Evolutionary conservation across 352 stramenopile genomes (phyloP), one percentile per base, ranked within the genome.

Genomic region (Pythium pectinolyticum): DNA sequence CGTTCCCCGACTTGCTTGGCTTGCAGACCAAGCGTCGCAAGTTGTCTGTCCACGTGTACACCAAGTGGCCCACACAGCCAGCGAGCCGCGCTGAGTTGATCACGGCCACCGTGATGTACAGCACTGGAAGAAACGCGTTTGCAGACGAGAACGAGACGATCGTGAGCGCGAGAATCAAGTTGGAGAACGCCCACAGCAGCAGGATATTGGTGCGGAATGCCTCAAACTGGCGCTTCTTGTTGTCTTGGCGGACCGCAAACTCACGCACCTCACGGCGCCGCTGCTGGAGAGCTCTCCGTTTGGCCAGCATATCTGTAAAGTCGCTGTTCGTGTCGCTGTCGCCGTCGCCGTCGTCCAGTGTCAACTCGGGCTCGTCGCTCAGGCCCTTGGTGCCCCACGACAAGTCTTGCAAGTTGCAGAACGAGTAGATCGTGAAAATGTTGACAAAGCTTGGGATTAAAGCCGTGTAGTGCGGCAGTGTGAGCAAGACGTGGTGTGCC

Each of bases 381-480:
- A 94, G 62, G 0, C 86, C 87, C 55, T 93, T 94, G 3, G 85
- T 96, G 11, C 88, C 88, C 88, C 88, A 96, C 20, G 82, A 93
- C 51, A 96, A 70, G 56, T 96, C 82, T 32, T 96, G 86, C 27
- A 96, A 70, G 74, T 95, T 94, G 61, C 82, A 95, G 68, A 93
- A 95, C 50, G 84, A 92, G 80, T 94, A 96, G 56, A 96, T 90
- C n/a, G 82, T 90, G 51, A 94, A 90, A 47, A 94, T 94, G 66
- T 94, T 95, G 37, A 96, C 83, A 47, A 95, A 95, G 46, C 79
- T 92, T 25, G 88, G 88, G 52, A 94, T 89, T 40, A 96, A 64
- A 17, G 85, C 77, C 43, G 82, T 92, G 74, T 94, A 96, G 69
- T 95, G 88, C 59, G 83, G 86, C 71, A 93, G 92, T 30, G 83